phyloP scores from a whole-genome alignment of 257 asterid genomes.

The Solanum bukasovii region DNA sequence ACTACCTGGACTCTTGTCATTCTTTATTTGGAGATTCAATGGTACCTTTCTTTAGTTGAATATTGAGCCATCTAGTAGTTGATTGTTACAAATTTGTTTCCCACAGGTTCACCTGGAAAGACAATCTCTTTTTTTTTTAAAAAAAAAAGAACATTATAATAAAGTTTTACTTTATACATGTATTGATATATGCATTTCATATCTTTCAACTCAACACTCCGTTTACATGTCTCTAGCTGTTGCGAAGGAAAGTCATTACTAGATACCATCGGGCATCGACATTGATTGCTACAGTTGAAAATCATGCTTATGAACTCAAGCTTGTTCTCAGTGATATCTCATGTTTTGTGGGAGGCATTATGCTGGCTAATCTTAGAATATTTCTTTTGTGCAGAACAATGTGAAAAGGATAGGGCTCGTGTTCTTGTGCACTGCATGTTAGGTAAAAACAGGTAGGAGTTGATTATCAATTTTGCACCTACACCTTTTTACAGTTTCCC shows the following conservation, averaged over 20 bases:
- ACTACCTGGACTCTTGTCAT: not conserved
- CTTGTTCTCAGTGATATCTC: not conserved
- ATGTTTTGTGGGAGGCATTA: not conserved
- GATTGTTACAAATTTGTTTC: not conserved
- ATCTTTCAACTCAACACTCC: not conserved
- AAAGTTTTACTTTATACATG: not conserved
- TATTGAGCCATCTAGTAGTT: not conserved
- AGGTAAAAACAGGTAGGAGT: conserved; percentile 67
- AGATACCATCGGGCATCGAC: not conserved
- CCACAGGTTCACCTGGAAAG: not conserved
- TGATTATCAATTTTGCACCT: not conserved
- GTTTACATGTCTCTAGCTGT: not conserved
- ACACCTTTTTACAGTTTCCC: not conserved
- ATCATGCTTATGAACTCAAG: not conserved
- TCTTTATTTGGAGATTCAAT: not conserved
- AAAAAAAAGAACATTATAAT: too few species aligned
- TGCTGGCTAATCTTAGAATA: not conserved
- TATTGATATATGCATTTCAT: not conserved
- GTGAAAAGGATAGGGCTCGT: conserved; percentile 74
- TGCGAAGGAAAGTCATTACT: not conserved
- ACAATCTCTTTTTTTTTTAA: not conserved
- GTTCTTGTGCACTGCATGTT: conserved; percentile 98
- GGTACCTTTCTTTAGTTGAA: not conserved
- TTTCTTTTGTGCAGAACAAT: conserved; percentile 50
- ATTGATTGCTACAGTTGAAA: not conserved